Evolutionary conservation across 139 green algal genomes (phyloP).

Genomic region (Volvox reticuliferus): DNA sequence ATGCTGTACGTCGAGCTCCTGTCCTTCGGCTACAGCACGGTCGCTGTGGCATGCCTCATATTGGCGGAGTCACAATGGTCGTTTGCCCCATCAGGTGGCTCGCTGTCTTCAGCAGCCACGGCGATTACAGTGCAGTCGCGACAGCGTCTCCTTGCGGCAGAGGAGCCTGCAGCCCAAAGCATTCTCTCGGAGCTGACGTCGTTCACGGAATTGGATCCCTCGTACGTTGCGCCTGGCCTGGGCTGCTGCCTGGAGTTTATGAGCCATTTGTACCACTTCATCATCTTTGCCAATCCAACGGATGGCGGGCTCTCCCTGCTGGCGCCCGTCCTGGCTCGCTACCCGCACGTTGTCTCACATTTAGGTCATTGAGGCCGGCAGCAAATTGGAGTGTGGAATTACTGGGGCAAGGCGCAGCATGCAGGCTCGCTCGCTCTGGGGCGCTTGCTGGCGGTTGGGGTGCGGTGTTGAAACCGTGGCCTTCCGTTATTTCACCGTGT

Average conservation of each 20-base stretch:
- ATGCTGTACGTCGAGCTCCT: constrained; percentile 30
- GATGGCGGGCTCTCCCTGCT: not conserved
- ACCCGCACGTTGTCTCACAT: not conserved
- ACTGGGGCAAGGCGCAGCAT: no score
- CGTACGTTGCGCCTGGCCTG: constrained; percentile 12
- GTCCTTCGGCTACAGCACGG: constrained; percentile 29
- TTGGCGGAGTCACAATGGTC: not conserved
- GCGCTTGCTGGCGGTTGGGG: no score
- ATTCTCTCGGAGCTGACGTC: not conserved
- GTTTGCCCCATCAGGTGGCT: no score
- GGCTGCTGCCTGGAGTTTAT: constrained; percentile 6
- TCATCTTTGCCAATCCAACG: not conserved
- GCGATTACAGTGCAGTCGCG: not conserved
- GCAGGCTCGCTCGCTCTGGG: no score
- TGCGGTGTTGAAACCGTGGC: no score
- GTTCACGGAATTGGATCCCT: not conserved
- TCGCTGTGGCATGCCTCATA: constrained; percentile 18
- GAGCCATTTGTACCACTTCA: constrained; percentile 1
- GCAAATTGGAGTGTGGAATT: not conserved
- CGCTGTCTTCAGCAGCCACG: no score
- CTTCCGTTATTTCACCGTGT: no score
- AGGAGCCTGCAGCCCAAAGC: not conserved
- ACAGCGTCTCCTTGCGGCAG: not conserved
- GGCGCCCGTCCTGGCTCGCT: constrained; percentile 8
- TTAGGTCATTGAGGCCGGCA: not conserved